These are phyloP conservation scores for Xerocomellus dryophilus DNA, from an alignment of 768 basidiomycete genomes.

Conservation along the genomic window DNA sequence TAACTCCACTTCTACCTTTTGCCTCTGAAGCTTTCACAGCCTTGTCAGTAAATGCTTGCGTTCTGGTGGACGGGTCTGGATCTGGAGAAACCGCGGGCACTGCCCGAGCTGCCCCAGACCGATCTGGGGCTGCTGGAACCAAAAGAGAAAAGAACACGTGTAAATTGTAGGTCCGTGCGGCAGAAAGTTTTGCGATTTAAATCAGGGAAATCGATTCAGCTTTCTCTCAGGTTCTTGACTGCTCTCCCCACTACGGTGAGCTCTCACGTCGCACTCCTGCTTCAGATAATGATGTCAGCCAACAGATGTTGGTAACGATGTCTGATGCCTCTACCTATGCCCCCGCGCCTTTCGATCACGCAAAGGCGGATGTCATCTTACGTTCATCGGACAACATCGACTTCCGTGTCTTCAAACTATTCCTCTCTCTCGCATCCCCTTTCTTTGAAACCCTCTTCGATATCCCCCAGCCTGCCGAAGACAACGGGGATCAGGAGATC, in stretches of 20 bases:
- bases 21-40: not conserved
- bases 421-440: no score
- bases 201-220: no score
- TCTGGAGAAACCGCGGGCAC: not conserved
- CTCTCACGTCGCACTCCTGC: not conserved
- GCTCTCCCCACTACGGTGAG: not conserved
- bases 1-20: not conserved
- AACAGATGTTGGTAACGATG: not conserved
- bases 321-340: not conserved
- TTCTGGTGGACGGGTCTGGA: not conserved
- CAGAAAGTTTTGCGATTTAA: no score
- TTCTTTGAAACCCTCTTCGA: conserved; percentile 11
- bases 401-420: no score
- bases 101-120: not conserved
- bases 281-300: not conserved
- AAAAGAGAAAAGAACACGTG: not conserved
- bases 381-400: no score
- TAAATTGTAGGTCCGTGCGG: not conserved
- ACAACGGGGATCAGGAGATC: not conserved
- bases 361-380: no score
- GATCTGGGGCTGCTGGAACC: not conserved
- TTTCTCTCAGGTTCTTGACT: not conserved
- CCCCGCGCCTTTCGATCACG: not conserved
- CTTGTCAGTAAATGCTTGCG: not conserved
- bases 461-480: conserved; percentile 25